Base-by-base conservation (phyloP, 306 rosid genomes). In the Malus fusca region DNA sequence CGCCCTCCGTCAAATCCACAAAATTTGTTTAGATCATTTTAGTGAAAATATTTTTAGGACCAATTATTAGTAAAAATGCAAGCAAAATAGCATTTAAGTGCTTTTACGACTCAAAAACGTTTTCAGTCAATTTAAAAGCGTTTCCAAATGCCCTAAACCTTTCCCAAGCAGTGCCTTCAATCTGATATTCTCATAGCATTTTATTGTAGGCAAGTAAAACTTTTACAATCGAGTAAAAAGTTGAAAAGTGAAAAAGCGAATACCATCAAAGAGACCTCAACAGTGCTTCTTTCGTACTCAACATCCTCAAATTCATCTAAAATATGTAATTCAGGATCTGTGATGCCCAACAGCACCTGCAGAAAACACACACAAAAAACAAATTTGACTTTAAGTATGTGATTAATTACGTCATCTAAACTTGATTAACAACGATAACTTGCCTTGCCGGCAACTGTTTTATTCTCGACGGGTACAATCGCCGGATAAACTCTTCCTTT, bases 401-500 rank as follows among this genome's bases (percentile, higher is more conserved):
- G 13, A 70, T 10, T 43, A 51, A 3, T 35, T 43, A n/a, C n/a
- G 8, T 21, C 26, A 56, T n/a, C 22, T 21, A 59, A 43, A 74
- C 25, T 15, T 13, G 26, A 75, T 69, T 64, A 56, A 26, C 35
- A 75, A 25, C 46, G 19, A 18, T 58, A 4, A 40, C 78, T 68
- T 58, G 86, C 96, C 97, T 80, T 89, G 74, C 97, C 97, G 21
- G 81, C 66, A 48, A 92, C 91, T 75, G 83, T 82, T 53, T 85
- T 66, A 22, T 78, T 71, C 64, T 80, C 76, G 15, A 92, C 87
- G 0, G 99, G 99, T 22, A 90, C 78, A 79, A 95, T 92, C 74
- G 99, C 97, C 3, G 98, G 97, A 85, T 95, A 95, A 44, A 90
- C 92, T 44, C 97, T 96, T 81, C 79, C 92, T 82, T 85, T 90